Evolutionary conservation across 2,329 filamentous ascomycete genomes (phyloP).

Genomic region (Colletotrichum limetticola): DNA sequence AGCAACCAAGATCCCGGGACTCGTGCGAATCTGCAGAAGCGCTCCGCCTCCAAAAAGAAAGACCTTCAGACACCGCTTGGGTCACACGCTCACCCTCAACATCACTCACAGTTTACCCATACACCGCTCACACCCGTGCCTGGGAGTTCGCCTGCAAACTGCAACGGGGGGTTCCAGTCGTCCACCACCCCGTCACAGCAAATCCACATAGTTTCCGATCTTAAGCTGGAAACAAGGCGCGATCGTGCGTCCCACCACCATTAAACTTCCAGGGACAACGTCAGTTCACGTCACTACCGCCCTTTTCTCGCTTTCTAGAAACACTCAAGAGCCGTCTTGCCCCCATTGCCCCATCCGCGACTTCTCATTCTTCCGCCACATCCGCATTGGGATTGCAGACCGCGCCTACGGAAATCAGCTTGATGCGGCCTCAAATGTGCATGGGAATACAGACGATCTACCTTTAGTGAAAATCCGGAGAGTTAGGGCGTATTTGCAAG

Average conservation of each 20-base stretch:
- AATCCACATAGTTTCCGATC: slow-evolving; percentile 31
- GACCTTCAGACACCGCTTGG: slow-evolving; percentile 1
- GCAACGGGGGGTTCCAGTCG: slow-evolving; percentile 8
- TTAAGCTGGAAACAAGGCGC: slow-evolving; percentile 29
- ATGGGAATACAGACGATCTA: slow-evolving; percentile 10
- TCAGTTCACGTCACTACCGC: slow-evolving; percentile 28
- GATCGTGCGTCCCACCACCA: slow-evolving; percentile 11
- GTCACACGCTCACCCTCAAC: slow-evolving; percentile 20
- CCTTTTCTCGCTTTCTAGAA: slow-evolving; percentile 22
- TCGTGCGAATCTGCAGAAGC: slow-evolving; percentile 28
- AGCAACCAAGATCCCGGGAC: slow-evolving; percentile 33
- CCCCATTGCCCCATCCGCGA: neutral
- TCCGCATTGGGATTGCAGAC: slow-evolving; percentile 8
- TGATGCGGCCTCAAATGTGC: slow-evolving; percentile 28
- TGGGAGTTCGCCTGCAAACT: neutral
- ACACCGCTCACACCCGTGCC: neutral
- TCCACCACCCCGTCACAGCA: slow-evolving; percentile 22
- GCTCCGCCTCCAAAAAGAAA: slow-evolving; percentile 11
- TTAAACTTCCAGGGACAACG: slow-evolving; percentile 17
- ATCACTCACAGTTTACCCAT: neutral
- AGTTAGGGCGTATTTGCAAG: neutral
- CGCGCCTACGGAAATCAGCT: slow-evolving; percentile 12
- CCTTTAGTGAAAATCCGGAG: slow-evolving; percentile 9
- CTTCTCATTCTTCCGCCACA: neutral
- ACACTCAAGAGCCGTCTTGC: slow-evolving; percentile 27